Evolutionary conservation across 1,139 yeast species (phyloP).

Genomic region (Debaryomyces coudertii): DNA sequence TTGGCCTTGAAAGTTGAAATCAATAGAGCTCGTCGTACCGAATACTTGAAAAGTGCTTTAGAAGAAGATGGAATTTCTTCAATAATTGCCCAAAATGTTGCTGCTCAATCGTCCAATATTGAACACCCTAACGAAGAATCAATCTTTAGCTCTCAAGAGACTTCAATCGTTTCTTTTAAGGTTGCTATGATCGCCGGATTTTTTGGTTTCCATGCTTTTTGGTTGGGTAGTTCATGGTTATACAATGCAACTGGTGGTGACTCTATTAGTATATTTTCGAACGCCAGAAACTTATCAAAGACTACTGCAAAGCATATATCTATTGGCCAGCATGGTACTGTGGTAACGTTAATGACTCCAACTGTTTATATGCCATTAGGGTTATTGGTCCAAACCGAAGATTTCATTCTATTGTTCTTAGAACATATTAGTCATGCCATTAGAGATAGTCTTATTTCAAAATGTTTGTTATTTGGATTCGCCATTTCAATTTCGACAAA

Average conservation of each 20-base stretch:
- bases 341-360: conserved; percentile 70
- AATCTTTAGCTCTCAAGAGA: conserved; percentile 29
- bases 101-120: conserved; percentile 61
- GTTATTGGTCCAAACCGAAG: conserved; percentile 66
- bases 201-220: conserved; percentile 73
- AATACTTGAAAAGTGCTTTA: conserved; percentile 75
- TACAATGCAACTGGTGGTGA: conserved; percentile 40
- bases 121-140: conserved; percentile 39
- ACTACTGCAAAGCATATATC: conserved; percentile 46
- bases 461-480: conserved; percentile 72
- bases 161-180: conserved; percentile 62
- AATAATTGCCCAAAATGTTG: conserved; percentile 61
- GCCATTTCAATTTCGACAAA: conserved; percentile 79
- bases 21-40: conserved; percentile 82
- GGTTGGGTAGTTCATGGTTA: conserved; percentile 74
- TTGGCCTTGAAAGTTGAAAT: conserved; percentile 90
- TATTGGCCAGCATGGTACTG: conserved; percentile 51
- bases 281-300: conserved; percentile 39
- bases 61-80: conserved; percentile 93
- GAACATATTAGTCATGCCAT: conserved; percentile 71
- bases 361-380: conserved; percentile 73
- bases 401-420: conserved; percentile 54
- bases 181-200: conserved; percentile 69
- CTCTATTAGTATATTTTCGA: conserved; percentile 31
- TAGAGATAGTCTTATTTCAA: conserved; percentile 79